phyloP scores from a whole-genome alignment of 2,329 filamentous ascomycete species.

The Nothophaeocryptopus gaeumannii region DNA sequence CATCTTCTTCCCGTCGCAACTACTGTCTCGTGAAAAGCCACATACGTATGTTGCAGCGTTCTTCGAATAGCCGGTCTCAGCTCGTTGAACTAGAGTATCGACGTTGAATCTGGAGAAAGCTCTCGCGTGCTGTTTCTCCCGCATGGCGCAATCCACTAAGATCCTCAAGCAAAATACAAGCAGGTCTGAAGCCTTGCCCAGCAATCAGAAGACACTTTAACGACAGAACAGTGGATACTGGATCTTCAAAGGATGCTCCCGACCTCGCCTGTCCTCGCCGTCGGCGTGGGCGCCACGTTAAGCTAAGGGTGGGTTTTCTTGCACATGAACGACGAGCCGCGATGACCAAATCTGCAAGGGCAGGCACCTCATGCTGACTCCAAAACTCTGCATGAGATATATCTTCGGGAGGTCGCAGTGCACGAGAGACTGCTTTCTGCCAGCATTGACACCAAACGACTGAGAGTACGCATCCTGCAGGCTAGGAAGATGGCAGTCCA shows the following conservation, averaged over 20 bases:
- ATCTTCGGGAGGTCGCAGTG: neutral
- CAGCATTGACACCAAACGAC: too few species aligned
- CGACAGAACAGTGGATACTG: conserved; percentile 1
- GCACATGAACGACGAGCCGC: neutral
- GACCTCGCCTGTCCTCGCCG: neutral
- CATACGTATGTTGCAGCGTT: too few species aligned
- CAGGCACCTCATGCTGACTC: conserved; percentile 10
- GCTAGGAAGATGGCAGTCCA: conserved; percentile 20
- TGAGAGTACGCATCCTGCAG: neutral
- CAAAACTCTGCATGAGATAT: neutral
- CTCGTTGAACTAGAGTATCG: too few species aligned
- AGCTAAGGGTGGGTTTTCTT: conserved; percentile 6
- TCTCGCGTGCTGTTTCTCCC: conserved; percentile 17
- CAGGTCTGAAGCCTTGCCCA: conserved; percentile 8
- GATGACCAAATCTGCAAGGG: conserved; percentile 12
- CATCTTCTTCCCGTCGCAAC: too few species aligned
- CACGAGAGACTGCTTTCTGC: neutral
- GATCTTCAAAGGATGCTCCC: neutral
- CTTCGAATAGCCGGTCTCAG: too few species aligned
- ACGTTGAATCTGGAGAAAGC: neutral
- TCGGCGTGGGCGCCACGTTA: neutral
- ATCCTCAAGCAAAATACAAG: conserved; percentile 5
- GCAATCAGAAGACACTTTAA: neutral
- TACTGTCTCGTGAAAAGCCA: too few species aligned
- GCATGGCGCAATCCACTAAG: conserved; percentile 19